These are phyloP conservation scores for Paramecium caudatum DNA, from an alignment of 73 alveolate species.

Conservation along the genomic window DNA sequence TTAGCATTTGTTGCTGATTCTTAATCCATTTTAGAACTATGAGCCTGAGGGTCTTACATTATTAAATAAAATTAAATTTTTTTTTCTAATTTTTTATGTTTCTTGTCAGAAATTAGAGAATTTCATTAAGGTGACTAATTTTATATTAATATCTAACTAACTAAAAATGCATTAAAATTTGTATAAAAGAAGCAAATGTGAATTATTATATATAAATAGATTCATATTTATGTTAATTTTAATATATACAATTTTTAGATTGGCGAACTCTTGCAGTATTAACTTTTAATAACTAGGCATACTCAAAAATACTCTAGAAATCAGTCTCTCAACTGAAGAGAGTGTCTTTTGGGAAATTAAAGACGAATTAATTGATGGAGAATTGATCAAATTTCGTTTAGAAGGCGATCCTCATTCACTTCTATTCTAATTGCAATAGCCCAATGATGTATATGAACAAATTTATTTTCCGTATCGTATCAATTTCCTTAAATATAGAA, in stretches of 20 bases:
- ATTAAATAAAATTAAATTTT: no score
- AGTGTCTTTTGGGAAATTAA: slow-evolving; percentile 30
- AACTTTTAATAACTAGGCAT: neutral
- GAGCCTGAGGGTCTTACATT: no score
- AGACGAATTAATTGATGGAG: slow-evolving; percentile 39
- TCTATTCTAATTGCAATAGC: slow-evolving; percentile 9
- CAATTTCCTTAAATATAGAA: slow-evolving; percentile 12
- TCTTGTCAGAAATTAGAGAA: no score
- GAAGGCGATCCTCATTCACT: neutral
- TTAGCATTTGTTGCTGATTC: slow-evolving; percentile 69
- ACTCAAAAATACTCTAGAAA: neutral
- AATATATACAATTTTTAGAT: no score
- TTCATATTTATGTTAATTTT: no score
- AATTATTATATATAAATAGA: no score
- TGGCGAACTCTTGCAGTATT: slow-evolving; percentile 38
- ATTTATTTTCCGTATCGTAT: slow-evolving; percentile 14
- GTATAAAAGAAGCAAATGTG: no score
- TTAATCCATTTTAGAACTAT: slow-evolving; percentile 35
- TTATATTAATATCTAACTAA: no score
- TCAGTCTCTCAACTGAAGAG: slow-evolving; percentile 4
- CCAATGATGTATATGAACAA: slow-evolving; percentile 7
- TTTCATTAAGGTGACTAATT: no score
- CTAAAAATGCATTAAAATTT: no score
- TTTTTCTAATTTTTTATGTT: no score
- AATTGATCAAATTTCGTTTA: neutral